phyloP scores from a whole-genome alignment of 2,329 filamentous ascomycete species.

The Epichloe sp. region DNA sequence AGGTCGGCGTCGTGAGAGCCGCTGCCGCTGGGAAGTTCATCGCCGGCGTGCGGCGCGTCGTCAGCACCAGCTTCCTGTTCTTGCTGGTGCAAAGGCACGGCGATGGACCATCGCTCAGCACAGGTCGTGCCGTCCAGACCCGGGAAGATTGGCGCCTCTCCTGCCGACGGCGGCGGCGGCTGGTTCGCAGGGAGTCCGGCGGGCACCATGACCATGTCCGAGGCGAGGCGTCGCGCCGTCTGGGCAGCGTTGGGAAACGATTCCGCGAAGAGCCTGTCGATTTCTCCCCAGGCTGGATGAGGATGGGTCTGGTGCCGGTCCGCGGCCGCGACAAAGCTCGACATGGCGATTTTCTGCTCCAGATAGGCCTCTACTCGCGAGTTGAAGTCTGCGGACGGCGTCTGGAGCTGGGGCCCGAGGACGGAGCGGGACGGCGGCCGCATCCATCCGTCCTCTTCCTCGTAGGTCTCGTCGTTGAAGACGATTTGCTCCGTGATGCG shows the following conservation, averaged over 20 bases:
- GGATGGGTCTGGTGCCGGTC: neutral
- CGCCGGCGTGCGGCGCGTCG: neutral
- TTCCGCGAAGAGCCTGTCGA: neutral
- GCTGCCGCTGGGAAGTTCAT: neutral
- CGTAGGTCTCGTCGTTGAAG: constrained; percentile 87
- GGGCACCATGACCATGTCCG: neutral
- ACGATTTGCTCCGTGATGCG: constrained; percentile 78
- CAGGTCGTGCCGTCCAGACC: no score
- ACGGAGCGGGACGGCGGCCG: neutral
- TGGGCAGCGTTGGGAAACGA: constrained; percentile 1
- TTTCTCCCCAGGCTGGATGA: neutral
- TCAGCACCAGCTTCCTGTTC: neutral
- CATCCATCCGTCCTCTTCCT: constrained; percentile 59
- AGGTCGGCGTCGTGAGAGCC: no score
- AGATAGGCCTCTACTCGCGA: neutral
- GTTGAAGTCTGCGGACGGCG: neutral
- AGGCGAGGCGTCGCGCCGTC: neutral
- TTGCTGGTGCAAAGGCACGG: neutral
- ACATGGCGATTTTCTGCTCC: constrained; percentile 1
- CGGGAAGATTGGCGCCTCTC: no score
- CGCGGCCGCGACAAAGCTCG: neutral
- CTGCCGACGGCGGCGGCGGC: no score
- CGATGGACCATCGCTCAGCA: neutral
- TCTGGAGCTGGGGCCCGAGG: neutral
- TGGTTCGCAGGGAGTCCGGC: neutral